phyloP scores from a whole-genome alignment of 139 green algal species.

The Chlamydomonas urium region DNA sequence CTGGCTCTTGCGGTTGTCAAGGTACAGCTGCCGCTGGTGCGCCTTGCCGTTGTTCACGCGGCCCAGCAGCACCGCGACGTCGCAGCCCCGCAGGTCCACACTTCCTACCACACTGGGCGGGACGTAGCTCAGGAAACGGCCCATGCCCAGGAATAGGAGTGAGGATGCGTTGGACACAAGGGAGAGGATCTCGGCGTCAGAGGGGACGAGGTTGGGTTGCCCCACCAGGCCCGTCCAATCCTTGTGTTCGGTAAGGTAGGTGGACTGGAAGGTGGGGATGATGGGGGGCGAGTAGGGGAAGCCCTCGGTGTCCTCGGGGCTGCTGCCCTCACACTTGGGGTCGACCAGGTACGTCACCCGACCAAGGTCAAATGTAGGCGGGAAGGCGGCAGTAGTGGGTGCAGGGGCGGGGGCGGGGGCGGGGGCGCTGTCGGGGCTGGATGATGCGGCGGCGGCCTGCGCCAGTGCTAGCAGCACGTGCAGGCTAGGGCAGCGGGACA shows the following conservation, averaged over 20 bases:
- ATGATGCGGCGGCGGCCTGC: background rate
- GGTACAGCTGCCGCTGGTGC: constrained; percentile 42
- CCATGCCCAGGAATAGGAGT: constrained; percentile 40
- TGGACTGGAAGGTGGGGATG: constrained; percentile 27
- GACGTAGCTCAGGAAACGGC: constrained; percentile 34
- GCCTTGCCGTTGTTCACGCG: constrained; percentile 36
- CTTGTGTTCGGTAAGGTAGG: constrained; percentile 12
- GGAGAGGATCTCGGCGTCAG: constrained; percentile 14
- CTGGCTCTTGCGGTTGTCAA: constrained; percentile 40
- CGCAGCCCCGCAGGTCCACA: constrained; percentile 28
- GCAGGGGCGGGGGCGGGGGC: background rate
- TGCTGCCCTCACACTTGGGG: constrained; percentile 31
- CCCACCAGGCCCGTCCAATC: constrained; percentile 33
- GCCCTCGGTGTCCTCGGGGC: constrained; percentile 14
- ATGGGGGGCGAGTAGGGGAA: constrained; percentile 21
- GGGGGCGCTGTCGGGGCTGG: too few species aligned
- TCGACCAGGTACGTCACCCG: constrained; percentile 36
- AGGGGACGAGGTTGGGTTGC: background rate
- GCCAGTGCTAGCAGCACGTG: constrained; percentile 11
- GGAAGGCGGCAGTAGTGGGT: too few species aligned
- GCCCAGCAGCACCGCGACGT: constrained; percentile 37
- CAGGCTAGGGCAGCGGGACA: constrained; percentile 33
- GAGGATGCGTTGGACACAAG: constrained; percentile 7
- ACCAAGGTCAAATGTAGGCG: constrained; percentile 11
- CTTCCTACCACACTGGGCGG: constrained; percentile 19